Evolutionary conservation across 176 grass and related monocot genomes (phyloP).

Genomic region (Rhipidocladum racemiflorum): DNA sequence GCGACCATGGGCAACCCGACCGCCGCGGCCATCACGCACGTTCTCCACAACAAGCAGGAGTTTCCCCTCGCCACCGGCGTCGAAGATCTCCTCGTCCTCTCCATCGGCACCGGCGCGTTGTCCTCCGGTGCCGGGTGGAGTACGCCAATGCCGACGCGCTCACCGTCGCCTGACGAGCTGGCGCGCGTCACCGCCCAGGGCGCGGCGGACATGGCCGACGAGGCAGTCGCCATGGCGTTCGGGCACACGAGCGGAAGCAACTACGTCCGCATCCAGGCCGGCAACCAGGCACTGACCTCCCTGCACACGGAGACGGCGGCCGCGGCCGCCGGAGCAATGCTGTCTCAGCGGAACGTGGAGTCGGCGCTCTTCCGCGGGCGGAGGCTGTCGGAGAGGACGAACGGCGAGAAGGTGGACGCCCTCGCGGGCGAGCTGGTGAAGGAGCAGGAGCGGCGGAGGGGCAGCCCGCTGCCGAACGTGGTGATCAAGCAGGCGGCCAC

Average conservation of each 20-base stretch:
- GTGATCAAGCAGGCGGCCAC: constrained; percentile 52
- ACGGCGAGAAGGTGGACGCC: constrained; percentile 55
- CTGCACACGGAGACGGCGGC: background rate
- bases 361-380: constrained; percentile 57
- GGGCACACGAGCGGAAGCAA: constrained; percentile 36
- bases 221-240: constrained; percentile 68
- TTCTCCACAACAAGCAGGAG: constrained; percentile 88
- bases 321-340: constrained; percentile 34
- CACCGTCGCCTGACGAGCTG: constrained; percentile 40
- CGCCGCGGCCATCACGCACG: constrained; percentile 64
- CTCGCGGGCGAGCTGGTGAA: constrained; percentile 55
- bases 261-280: constrained; percentile 54
- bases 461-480: constrained; percentile 53
- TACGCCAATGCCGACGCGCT: constrained; percentile 33
- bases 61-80: constrained; percentile 61
- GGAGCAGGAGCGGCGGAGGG: constrained; percentile 54
- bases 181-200: constrained; percentile 35
- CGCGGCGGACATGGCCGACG: constrained; percentile 49
- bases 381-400: constrained; percentile 50
- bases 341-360: constrained; percentile 60
- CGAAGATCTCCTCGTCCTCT: constrained; percentile 65
- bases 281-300: background rate
- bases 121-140: background rate
- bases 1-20: constrained; percentile 67
- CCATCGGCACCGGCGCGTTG: constrained; percentile 48